phyloP scores from a whole-genome alignment of 192 early-diverging fungal species.

The Umbelopsis isabellina region DNA sequence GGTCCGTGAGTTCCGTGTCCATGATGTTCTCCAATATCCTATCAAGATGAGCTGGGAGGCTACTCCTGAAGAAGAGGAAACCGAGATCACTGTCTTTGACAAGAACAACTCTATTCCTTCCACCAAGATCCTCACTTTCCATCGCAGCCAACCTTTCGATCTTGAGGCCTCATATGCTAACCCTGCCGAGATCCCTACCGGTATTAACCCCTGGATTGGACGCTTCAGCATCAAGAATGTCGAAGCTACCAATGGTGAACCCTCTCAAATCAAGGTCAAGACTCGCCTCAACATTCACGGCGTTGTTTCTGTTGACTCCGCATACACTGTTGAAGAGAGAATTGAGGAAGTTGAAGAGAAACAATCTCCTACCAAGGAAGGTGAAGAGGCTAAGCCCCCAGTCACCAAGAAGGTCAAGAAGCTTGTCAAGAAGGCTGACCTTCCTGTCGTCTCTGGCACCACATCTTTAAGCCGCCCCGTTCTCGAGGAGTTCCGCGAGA shows the following conservation, averaged over 20 bases:
- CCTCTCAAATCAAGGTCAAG: conserved; percentile 91
- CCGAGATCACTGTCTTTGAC: conserved; percentile 85
- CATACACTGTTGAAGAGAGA: conserved; percentile 88
- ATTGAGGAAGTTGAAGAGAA: conserved; percentile 80
- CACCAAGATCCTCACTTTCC: conserved; percentile 92
- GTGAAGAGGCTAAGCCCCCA: conserved; percentile 54
- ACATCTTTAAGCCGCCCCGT: conserved; percentile 60
- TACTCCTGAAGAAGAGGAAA: conserved; percentile 74
- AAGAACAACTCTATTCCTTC: conserved; percentile 86
- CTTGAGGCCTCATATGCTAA: conserved; percentile 81
- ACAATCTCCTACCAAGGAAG: conserved; percentile 57
- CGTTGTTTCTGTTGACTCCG: conserved; percentile 77
- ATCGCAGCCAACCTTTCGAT: conserved; percentile 82
- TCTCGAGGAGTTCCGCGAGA: conserved; percentile 69
- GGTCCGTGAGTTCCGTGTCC: conserved; percentile 93
- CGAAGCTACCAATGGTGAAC: conserved; percentile 63
- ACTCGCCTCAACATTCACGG: conserved; percentile 86
- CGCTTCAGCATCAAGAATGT: conserved; percentile 88
- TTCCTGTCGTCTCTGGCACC: conserved; percentile 69
- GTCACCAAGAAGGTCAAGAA: conserved; percentile 88
- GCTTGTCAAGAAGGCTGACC: conserved; percentile 84
- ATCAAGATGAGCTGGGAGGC: conserved; percentile 90
- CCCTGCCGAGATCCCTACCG: conserved; percentile 71
- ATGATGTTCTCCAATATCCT: conserved; percentile 89
- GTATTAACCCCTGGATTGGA: conserved; percentile 81